Evolutionary conservation across 176 grass and related monocot species (phyloP).

Genomic region (Eleusine coracana): DNA sequence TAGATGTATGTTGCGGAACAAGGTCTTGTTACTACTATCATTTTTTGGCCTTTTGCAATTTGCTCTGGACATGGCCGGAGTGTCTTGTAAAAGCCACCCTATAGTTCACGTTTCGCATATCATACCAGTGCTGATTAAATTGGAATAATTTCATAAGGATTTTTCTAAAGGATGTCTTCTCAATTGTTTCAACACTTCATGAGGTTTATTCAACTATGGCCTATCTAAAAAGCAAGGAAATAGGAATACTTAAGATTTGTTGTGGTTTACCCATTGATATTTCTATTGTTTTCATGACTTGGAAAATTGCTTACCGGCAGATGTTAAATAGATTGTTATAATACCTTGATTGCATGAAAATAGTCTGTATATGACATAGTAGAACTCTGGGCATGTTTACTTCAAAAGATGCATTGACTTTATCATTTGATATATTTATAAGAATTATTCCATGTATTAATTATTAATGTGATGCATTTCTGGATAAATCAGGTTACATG

Average conservation of each 20-base stretch:
- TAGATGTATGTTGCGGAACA: neutral
- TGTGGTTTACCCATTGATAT: neutral
- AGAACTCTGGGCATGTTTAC: neutral
- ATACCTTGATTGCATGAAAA: constrained; percentile 2
- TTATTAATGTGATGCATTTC: constrained; percentile 10
- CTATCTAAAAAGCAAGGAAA: neutral
- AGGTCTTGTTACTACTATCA: neutral
- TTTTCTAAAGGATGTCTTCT: neutral
- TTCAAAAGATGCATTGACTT: neutral
- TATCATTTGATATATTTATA: constrained; percentile 7
- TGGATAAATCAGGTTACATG: neutral
- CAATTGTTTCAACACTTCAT: neutral
- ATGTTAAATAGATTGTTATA: constrained; percentile 13
- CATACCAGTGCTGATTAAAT: neutral
- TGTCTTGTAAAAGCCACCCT: neutral
- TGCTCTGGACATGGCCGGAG: neutral
- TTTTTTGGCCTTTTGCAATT: neutral
- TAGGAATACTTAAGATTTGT: neutral
- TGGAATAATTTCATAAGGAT: neutral
- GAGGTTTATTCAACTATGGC: neutral
- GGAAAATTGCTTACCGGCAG: neutral
- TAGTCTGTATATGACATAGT: neutral
- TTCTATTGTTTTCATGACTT: constrained; percentile 1
- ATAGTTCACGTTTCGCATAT: neutral
- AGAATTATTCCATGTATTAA: neutral